phyloP scores from a whole-genome alignment of 768 basidiomycete genomes.

The Tulasnella sp. region DNA sequence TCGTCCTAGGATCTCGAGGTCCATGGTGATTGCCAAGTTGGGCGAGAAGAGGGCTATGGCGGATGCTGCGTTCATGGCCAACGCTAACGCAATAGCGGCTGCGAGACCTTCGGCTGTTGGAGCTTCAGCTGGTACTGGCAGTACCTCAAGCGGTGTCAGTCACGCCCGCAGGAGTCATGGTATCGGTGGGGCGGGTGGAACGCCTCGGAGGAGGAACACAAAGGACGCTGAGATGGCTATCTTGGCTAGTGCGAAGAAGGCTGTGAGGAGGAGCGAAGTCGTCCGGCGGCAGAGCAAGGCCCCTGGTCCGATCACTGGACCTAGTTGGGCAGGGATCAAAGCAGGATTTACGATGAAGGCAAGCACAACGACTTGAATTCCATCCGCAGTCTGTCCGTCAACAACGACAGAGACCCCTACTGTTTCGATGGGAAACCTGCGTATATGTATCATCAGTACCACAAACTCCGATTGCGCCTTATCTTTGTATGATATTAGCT shows the following conservation, averaged over 20 bases:
- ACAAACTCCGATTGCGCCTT: too few species aligned
- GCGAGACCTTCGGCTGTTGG: not conserved
- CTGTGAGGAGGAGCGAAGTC: conserved; percentile 10
- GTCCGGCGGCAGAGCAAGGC: not conserved
- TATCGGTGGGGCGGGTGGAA: not conserved
- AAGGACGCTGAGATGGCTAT: conserved; percentile 6
- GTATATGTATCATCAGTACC: too few species aligned
- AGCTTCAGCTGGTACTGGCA: not conserved
- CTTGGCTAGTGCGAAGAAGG: conserved; percentile 12
- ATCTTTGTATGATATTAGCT: too few species aligned
- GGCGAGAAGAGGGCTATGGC: conserved; percentile 11
- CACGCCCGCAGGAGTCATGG: conserved; percentile 4
- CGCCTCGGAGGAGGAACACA: not conserved
- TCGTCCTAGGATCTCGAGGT: conserved; percentile 15
- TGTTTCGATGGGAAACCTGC: too few species aligned
- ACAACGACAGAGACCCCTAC: too few species aligned
- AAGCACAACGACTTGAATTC: too few species aligned
- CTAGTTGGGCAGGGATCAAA: not conserved
- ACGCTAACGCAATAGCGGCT: not conserved
- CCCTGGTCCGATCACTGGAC: not conserved
- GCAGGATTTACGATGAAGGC: too few species aligned
- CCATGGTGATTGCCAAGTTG: conserved; percentile 18
- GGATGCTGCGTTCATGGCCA: not conserved
- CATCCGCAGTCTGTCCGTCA: too few species aligned
- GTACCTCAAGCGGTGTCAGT: not conserved